phyloP scores from a whole-genome alignment of 371 early-diverging fungal species.

The Coemansia sp. region DNA sequence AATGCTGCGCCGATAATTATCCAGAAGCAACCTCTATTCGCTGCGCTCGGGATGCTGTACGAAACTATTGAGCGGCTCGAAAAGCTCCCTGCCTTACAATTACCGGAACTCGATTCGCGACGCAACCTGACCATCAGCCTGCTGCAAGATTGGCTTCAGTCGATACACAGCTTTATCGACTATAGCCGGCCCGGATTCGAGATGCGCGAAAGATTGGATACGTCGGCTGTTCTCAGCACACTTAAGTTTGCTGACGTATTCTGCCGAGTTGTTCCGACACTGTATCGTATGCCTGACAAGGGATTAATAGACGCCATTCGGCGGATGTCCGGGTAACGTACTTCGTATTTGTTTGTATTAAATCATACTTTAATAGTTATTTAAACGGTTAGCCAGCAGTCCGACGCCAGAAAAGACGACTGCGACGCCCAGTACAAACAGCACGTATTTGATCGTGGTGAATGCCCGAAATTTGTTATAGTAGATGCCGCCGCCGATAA shows the following conservation, averaged over 20 bases:
- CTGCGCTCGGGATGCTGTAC: not conserved
- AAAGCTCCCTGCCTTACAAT: not conserved
- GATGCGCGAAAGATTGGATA: not conserved
- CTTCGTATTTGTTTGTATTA: too few relatives aligned
- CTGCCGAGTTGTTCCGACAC: not conserved
- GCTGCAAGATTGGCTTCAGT: constrained; percentile 4
- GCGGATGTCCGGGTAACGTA: not conserved
- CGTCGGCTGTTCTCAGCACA: not conserved
- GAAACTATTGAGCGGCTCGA: not conserved
- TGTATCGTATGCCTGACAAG: not conserved
- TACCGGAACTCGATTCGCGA: not conserved
- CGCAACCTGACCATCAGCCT: not conserved
- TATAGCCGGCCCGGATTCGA: not conserved
- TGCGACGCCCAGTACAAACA: constrained; percentile 67
- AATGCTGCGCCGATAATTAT: not conserved
- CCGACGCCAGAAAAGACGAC: constrained; percentile 78
- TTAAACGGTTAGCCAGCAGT: constrained; percentile 52
- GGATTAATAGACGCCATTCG: not conserved
- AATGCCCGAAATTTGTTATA: constrained; percentile 78
- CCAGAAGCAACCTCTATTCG: not conserved
- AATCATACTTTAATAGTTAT: not conserved
- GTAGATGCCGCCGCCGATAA: constrained; percentile 81
- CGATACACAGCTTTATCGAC: not conserved
- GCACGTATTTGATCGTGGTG: constrained; percentile 61
- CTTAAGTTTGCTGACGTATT: not conserved